Evolutionary conservation across 1,284 basidiomycete genomes (phyloP), one percentile per base, ranked within the genome.

Genomic region (Taiwanofungus camphoratus): DNA sequence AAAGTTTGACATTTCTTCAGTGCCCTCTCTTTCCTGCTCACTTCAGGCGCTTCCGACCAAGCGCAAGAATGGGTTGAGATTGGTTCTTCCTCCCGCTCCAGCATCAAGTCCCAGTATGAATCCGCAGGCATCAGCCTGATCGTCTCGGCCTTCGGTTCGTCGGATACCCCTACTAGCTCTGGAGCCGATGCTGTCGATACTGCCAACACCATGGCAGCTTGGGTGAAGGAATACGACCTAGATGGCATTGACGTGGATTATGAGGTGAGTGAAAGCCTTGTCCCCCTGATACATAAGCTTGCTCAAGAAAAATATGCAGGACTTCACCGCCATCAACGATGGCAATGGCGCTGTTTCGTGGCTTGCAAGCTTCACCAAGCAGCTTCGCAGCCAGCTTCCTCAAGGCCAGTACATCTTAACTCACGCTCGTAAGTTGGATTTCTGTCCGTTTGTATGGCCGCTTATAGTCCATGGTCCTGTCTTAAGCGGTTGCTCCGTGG

Each of bases 231-330:
- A 36, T 73, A 70, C 50, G 63, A 65, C 18, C 57, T 80, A 13
- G 70, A 80, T 48, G 79, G 77, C 27, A 59, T 79, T 30, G 77
- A 80, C 39, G 67, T 80, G 31, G 77, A 79, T 56, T 79, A 74
- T 43, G 75, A 78, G 59, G 74, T 67, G 35, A 13, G 50, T 40
- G n/a, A n/a, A n/a, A n/a, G 9, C 18, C 39, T 18, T 24, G 6
- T 22, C 2, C 7, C 9, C 31, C 15, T 24, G 3, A 8, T 16
- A 35, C 31, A 5, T 18, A n/a, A n/a, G n/a, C n/a, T n/a, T n/a
- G n/a, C n/a, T 21, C 24, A 27, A 20, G 33, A 43, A 52, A 20
- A 30, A 20, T 23, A 26, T 19, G 15, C 41, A 76, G 74, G 74
- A 77, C 54, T 68, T 74, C 48, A 61, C 57, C 36, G 70, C 71